Evolutionary conservation across 306 rosid species (phyloP), one percentile per base, ranked within the genome.

Genomic region (Malus fusca): DNA sequence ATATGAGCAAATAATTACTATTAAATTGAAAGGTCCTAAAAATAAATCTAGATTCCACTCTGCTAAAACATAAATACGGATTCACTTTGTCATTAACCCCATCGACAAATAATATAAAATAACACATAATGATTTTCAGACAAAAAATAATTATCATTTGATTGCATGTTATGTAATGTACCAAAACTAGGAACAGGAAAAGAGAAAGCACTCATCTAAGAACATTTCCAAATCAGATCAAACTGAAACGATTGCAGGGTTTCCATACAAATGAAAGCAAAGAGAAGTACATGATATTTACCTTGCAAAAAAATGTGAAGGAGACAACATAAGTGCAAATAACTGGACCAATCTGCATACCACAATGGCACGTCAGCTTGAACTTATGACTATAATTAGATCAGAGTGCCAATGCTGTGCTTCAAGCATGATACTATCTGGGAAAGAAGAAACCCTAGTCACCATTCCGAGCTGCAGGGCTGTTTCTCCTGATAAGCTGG

Each of bases 401-500:
- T 15, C 75, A 72, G 75, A 51, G 77, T 68, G 72, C 75, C 33
- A 71, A 66, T 60, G 48, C 48, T 40, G 81, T 59, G 80, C 73
- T 80, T 80, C 69, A 40, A 48, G 22, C 66, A 72, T 66, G 30
- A 44, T 19, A 33, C 43, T 68, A 68, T 72, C 76, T 75, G 71
- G 71, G 58, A 76, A 72, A 43, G 83, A 78, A 51, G 84, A 61
- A 72, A 74, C 66, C 80, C 87, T 85, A 85, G 71, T 86, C 86
- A 63, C 77, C 82, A 73, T 82, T 74, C 69, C 61, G 72, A 64
- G 84, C 42, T 55, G 42, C 80, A 73, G 37, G 75, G 74, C 77
- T 82, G 66, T 76, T 92, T 84, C 81, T 87, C 90, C 81, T 88
- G 88, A 89, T 88, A 73, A 85, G 68, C 98, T 90, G 88, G 37